Evolutionary conservation across 2,329 filamentous ascomycete species (phyloP).

Genomic region (Nothophoma quercina): DNA sequence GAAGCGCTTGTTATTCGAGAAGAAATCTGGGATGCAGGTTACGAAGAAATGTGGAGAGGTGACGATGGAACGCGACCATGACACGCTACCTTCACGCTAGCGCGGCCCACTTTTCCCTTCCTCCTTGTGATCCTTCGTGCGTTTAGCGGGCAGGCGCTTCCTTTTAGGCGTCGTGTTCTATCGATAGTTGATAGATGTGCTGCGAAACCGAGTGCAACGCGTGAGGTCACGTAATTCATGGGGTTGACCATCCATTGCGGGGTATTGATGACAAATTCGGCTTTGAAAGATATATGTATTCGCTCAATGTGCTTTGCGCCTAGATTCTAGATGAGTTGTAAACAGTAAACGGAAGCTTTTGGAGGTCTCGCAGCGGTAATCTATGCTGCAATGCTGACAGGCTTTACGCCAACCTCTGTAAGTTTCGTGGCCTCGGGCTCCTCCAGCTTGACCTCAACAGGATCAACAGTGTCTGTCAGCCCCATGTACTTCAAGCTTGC

Average conservation of each 20-base stretch:
- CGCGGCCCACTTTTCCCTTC: not conserved
- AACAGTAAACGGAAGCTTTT: not conserved
- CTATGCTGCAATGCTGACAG: conserved; percentile 36
- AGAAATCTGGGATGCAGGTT: no score
- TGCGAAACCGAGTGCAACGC: not conserved
- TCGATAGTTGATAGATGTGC: no score
- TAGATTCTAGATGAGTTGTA: not conserved
- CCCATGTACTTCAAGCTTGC: conserved; percentile 43
- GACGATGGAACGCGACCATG: not conserved
- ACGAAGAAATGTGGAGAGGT: not conserved
- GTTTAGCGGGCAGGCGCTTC: no score
- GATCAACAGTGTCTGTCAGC: conserved; percentile 44
- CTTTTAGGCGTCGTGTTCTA: no score
- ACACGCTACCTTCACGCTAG: conserved; percentile 1
- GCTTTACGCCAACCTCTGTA: conserved; percentile 40
- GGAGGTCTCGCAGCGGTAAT: not conserved
- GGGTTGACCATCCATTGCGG: no score
- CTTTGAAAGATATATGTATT: not conserved
- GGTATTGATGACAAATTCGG: no score
- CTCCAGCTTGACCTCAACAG: conserved; percentile 23
- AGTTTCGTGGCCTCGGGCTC: conserved; percentile 31
- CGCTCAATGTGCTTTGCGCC: not conserved
- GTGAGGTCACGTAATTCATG: no score
- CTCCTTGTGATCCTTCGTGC: not conserved
- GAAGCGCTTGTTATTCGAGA: no score